These are phyloP conservation scores for Pichia insulana DNA, from an alignment of 805 yeast species.

Conservation along the genomic window DNA sequence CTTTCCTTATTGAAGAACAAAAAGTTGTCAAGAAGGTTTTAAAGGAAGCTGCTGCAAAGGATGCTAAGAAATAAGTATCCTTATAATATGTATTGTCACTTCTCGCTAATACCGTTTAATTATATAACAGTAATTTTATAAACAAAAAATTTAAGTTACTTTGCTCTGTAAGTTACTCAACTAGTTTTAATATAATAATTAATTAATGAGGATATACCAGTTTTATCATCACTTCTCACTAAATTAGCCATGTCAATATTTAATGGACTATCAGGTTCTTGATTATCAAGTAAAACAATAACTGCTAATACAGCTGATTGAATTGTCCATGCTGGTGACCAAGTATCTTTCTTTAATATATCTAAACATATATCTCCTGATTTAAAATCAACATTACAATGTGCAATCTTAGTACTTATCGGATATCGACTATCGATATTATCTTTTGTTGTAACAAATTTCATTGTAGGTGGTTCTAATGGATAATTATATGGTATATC, in stretches of 20 bases:
- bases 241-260: constrained; percentile 63
- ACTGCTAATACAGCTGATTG: constrained; percentile 49
- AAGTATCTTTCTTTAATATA: constrained; percentile 41
- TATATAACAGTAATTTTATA: constrained; percentile 1
- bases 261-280: constrained; percentile 65
- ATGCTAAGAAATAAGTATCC: constrained; percentile 33
- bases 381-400: constrained; percentile 40
- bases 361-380: constrained; percentile 69
- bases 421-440: constrained; percentile 9
- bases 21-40: constrained; percentile 99
- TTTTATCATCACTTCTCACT: constrained; percentile 37
- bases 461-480: constrained; percentile 45
- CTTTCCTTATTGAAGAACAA: constrained; percentile 99
- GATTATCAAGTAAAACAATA: constrained; percentile 46
- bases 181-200: constrained; percentile 27
- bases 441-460: constrained; percentile 27
- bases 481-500: constrained; percentile 45
- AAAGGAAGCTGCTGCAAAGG: constrained; percentile 91
- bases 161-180: constrained; percentile 3
- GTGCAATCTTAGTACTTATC: constrained; percentile 28
- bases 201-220: constrained; percentile 36
- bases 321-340: constrained; percentile 74
- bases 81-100: neutral
- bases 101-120: neutral
- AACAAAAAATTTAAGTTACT: neutral